Base-by-base conservation (phyloP, 805 yeast genomes). In the Debaryomyces hansenii region DNA sequence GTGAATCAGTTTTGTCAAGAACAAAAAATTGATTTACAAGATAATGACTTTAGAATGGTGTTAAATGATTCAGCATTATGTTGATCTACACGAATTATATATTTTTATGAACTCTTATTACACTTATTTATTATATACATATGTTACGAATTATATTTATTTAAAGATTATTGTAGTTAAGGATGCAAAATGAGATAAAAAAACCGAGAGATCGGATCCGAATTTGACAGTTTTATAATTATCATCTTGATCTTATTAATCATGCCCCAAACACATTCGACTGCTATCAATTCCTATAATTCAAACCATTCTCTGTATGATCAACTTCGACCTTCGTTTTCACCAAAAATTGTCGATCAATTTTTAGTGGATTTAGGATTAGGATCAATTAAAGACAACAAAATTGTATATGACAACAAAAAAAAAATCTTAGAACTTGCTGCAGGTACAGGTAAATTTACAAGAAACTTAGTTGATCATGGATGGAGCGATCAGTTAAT, bases 361-460 rank as follows among this genome's bases (percentile, higher is more conserved):
- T 72, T 80, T 47, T 54, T 79, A n/a, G 52, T 54, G 4, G 69
- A 67, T 9, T 56, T 77, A 24, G 62, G 60, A 0, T 54, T 81
- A 16, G 49, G 56, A 1, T 42, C 50, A 2, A 21, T 24, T 9
- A 45, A 46, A 4, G n/a, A 31, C 10, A 44, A 24, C 20, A n/a
- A 47, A 1, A 47, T 44, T 42, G 42, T n/a, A 5, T 55, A 56
- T 33, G 32, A 48, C 11, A 58, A 57, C 5, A 49, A 55, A 7
- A 67, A 67, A 46, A 53, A 43, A 4, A 59, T 76, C 6, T 48
- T 75, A 33, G 87, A 83, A 42, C 55, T 83, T 16, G 87, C 84
- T 1, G 77, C 80, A 10, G 87, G 87, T 0, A 83, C 87, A 0
- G 87, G 87, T 8, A 82, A 82, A 52, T 83, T 82, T 65, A 82